These are phyloP conservation scores for Obelidium mucronatum DNA, from an alignment of 192 early-diverging fungal genomes.

Conservation along the genomic window DNA sequence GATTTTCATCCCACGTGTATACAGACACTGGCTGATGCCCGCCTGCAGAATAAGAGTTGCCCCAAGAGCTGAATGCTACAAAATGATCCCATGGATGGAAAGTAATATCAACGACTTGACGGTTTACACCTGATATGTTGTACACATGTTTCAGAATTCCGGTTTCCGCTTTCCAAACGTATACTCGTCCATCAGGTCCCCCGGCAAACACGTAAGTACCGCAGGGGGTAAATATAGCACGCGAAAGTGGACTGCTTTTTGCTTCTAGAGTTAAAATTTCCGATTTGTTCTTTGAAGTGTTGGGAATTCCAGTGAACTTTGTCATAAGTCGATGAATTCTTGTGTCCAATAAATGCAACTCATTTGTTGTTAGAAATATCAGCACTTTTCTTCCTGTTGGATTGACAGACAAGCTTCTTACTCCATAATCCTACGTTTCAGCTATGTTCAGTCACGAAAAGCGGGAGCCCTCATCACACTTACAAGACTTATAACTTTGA, in stretches of 20 bases:
- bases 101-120: conserved; percentile 31
- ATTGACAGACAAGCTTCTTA: conserved; percentile 45
- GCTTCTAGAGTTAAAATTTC: neutral
- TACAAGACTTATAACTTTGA: conserved; percentile 44
- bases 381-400: conserved; percentile 46
- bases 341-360: conserved; percentile 48
- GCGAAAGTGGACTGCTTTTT: neutral
- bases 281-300: neutral
- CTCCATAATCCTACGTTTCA: conserved; percentile 25
- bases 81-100: conserved; percentile 54
- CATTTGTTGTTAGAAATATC: conserved; percentile 34
- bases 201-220: conserved; percentile 46
- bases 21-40: conserved; percentile 31
- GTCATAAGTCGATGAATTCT: conserved; percentile 49
- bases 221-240: conserved; percentile 50
- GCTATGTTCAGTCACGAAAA: neutral
- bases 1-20: conserved; percentile 41
- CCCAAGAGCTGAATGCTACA: conserved; percentile 39
- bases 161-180: conserved; percentile 52
- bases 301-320: conserved; percentile 26
- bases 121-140: neutral
- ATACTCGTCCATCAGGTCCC: conserved; percentile 35
- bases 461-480: neutral
- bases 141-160: conserved; percentile 27
- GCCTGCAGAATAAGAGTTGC: neutral